Evolutionary conservation across 345 rosid genomes (phyloP).

Genomic region (Psidium guajava): DNA sequence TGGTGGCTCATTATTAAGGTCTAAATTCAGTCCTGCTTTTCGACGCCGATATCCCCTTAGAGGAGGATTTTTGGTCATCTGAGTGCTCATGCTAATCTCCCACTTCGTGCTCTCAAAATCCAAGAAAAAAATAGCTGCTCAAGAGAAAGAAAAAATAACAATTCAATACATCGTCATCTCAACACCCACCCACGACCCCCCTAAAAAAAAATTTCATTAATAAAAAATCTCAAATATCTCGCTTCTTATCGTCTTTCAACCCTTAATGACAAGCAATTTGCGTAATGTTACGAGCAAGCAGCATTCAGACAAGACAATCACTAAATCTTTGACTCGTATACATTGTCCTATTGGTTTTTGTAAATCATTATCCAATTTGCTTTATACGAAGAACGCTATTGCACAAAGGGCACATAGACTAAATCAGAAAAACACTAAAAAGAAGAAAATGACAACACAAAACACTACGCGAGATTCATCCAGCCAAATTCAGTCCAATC

Average conservation of each 20-base stretch:
- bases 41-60: conserved; percentile 43
- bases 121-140: not conserved
- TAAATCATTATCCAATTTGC: not conserved
- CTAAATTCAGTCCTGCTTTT: conserved; percentile 35
- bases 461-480: not conserved
- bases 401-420: not conserved
- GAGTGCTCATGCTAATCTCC: conserved; percentile 30
- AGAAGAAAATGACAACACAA: not conserved
- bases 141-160: not conserved
- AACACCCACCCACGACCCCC: not conserved
- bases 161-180: not conserved
- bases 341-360: not conserved
- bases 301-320: not conserved
- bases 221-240: not conserved
- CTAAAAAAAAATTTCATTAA: not conserved
- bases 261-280: not conserved
- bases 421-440: not conserved
- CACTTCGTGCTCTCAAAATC: not conserved
- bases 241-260: not conserved
- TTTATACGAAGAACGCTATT: not conserved
- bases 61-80: conserved; percentile 18
- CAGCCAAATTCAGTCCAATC: not conserved
- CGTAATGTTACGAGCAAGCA: not conserved
- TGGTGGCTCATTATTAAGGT: conserved; percentile 30
- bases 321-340: not conserved